phyloP scores from a whole-genome alignment of 495 filamentous ascomycete genomes.

The Hyphodiscus hymeniophilus region DNA sequence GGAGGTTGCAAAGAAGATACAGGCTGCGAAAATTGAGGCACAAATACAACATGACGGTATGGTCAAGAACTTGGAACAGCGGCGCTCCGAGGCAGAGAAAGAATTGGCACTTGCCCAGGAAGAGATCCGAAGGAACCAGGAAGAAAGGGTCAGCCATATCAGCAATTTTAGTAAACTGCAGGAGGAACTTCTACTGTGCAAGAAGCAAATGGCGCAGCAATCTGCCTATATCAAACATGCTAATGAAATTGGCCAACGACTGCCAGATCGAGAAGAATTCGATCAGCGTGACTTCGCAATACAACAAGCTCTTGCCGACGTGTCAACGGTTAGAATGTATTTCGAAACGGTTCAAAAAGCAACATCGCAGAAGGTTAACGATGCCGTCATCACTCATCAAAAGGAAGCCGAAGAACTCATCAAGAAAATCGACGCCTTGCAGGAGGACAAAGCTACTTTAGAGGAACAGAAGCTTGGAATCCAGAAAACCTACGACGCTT shows the following conservation, averaged over 20 bases:
- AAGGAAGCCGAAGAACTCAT: background rate
- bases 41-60: constrained; percentile 18
- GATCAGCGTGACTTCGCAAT: constrained; percentile 4
- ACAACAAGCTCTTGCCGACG: constrained; percentile 7
- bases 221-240: constrained; percentile 20
- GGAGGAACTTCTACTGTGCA: constrained; percentile 10
- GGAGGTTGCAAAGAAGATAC: constrained; percentile 9
- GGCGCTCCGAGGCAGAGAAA: constrained; percentile 13
- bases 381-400: background rate
- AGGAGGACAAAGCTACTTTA: background rate
- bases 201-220: constrained; percentile 22
- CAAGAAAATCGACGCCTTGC: background rate
- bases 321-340: constrained; percentile 1
- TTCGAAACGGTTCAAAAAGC: constrained; percentile 1
- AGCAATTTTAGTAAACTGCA: constrained; percentile 11
- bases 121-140: constrained; percentile 13
- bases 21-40: constrained; percentile 10
- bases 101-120: constrained; percentile 3
- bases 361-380: background rate
- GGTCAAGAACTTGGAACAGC: constrained; percentile 16
- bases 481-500: background rate
- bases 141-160: constrained; percentile 12
- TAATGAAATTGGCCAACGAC: constrained; percentile 9
- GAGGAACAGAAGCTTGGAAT: background rate
- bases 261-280: background rate